A percentile compares a stretch with the other conserved stretches of the same genome.
phyloP scores from a whole-genome alignment of 768 basidiomycete genomes.

The Auricularia sp. region DNA sequence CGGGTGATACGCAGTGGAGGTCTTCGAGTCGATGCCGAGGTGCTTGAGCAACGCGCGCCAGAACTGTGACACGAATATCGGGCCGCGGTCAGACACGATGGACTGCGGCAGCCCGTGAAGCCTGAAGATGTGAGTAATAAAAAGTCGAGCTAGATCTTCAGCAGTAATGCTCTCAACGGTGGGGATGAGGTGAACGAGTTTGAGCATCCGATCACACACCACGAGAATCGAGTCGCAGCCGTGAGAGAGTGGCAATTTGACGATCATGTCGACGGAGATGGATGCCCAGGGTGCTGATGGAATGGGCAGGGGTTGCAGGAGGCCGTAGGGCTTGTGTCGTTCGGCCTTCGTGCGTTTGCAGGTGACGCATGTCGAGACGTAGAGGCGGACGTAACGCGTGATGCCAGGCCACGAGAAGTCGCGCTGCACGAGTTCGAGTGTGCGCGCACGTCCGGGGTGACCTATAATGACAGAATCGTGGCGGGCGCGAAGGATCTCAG shows the following conservation, averaged over 20 bases:
- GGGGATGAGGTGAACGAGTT: conserved; percentile 34
- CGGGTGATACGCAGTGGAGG: conserved; percentile 34
- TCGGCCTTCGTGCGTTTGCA: conserved; percentile 26
- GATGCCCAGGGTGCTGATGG: conserved; percentile 22
- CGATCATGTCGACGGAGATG: conserved; percentile 29
- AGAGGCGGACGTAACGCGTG: conserved; percentile 16
- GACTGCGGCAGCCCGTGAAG: conserved; percentile 21
- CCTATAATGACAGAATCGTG: conserved; percentile 32
- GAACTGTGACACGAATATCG: conserved; percentile 23
- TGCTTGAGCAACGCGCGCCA: conserved; percentile 20
- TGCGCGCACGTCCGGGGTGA: conserved; percentile 29
- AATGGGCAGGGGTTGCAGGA: conserved; percentile 18
- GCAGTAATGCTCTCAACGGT: conserved; percentile 19
- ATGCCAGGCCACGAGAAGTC: conserved; percentile 33
- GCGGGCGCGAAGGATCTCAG: conserved; percentile 18
- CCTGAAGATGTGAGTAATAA: conserved; percentile 26
- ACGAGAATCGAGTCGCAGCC: conserved; percentile 29
- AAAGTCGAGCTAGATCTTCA: conserved; percentile 26
- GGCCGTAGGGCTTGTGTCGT: conserved; percentile 29
- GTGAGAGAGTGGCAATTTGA: conserved; percentile 26
- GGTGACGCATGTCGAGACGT: conserved; percentile 26
- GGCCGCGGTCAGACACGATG: conserved; percentile 21
- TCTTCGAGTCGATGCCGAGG: conserved; percentile 19
- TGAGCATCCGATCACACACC: conserved; percentile 31
- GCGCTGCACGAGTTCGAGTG: conserved; percentile 20